Base-by-base conservation (phyloP, 2,329 filamentous ascomycete genomes). In the Colletotrichum neosansevieriae region DNA sequence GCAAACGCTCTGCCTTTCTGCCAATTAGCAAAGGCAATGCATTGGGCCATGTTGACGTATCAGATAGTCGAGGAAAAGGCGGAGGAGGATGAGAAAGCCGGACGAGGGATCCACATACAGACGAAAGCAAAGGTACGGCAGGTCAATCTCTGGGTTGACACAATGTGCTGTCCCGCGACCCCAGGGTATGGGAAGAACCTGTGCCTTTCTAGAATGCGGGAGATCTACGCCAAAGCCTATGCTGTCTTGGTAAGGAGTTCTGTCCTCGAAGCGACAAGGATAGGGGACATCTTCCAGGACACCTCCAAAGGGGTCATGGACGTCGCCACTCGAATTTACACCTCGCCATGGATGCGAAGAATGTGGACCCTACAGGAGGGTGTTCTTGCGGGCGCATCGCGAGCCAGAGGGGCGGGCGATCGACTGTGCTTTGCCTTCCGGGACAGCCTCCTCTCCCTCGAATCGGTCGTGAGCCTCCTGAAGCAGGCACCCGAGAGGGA, bases 291-390 rank as follows among this genome's bases (percentile, higher is more conserved):
- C 6, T n/a, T 63, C 4, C 13, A 44, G 11, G 58, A 57, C 3
- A 51, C 56, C 1, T 51, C 56, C 45, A 51, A 34, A 10, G 64
- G 64, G 9, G 32, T 67, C 0, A 45, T 63, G 17, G 59, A 67
- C 10, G 36, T 57, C 9, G 64, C 64, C 32, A 42, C 64, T 9
- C 19, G 53, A 24, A 17, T 67, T 4, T 63, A 56, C 5, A 59
- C 60, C 0, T 67, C 64, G 9, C 64, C 64, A 0, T 67, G 59
- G 42, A 67, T 67, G 64, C 58, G 64, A 7, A 50, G 64, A 12
- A 67, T 67, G 64, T 67, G 64, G 64, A 67, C 64, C 10, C 42
- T 67, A 6, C 58, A 67, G 32, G 64, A 67, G n/a, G 64, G 58
- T n/a, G 58, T 67, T 11, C 50, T 67, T 3, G 58, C 64, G 12